These are phyloP conservation scores for Physcomitrellopsis africana DNA, from an alignment of 225 moss, liverwort and hornwort genomes.

Conservation along the genomic window DNA sequence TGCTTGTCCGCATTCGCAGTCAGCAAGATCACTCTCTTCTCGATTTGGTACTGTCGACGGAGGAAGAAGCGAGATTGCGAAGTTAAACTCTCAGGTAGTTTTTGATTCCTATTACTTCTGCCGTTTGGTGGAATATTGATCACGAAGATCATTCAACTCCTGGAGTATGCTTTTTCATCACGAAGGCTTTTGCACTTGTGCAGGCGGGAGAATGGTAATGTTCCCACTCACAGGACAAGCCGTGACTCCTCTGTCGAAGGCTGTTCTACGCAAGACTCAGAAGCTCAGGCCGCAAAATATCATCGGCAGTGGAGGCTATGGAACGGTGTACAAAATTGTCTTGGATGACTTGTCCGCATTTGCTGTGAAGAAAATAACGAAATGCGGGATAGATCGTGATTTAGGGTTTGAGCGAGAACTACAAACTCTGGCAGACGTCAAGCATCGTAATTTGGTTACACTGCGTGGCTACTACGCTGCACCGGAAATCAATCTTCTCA, in stretches of 20 bases:
- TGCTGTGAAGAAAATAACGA: conserved; percentile 70
- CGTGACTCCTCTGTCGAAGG: conserved; percentile 57
- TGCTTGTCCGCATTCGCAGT: conserved; percentile 36
- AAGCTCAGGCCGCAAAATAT: conserved; percentile 54
- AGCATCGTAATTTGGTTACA: conserved; percentile 65
- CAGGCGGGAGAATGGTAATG: conserved; percentile 62
- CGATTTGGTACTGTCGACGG: conserved; percentile 36
- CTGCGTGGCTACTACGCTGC: conserved; percentile 70
- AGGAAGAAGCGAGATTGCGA: conserved; percentile 27
- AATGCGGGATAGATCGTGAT: conserved; percentile 45
- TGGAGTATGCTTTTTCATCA: neutral
- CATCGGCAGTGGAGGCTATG: conserved; percentile 75
- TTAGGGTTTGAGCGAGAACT: conserved; percentile 61
- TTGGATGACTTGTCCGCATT: conserved; percentile 67
- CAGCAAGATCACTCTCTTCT: conserved; percentile 30
- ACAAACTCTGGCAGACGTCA: conserved; percentile 62
- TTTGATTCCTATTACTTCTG: neutral
- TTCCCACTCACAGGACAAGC: conserved; percentile 55
- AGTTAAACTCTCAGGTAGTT: conserved; percentile 33
- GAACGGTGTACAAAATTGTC: conserved; percentile 68
- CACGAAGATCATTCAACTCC: neutral
- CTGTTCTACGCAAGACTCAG: conserved; percentile 49
- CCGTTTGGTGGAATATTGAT: neutral
- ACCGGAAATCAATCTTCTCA: conserved; percentile 56
- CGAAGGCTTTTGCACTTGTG: conserved; percentile 15